Percentiles rank a stretch among this genome's conserved stretches.
phyloP scores from a whole-genome alignment of 352 stramenopile species.

The Globisporangium emineosum region DNA sequence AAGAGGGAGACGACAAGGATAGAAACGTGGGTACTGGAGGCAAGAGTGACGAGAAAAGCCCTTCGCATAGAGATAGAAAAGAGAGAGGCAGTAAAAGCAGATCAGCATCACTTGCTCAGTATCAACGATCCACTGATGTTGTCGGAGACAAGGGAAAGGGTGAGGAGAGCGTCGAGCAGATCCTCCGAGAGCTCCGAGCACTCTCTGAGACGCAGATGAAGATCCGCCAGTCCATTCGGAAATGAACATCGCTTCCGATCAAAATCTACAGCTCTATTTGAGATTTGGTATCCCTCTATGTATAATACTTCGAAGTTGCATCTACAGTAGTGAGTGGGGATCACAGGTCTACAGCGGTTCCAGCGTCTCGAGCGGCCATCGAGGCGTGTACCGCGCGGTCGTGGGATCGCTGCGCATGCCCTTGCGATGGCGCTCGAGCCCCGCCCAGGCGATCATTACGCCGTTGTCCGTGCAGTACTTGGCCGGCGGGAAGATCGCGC shows the following conservation, averaged over 20 bases:
- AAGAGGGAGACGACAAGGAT: neutral
- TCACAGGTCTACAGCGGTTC: conserved; percentile 28
- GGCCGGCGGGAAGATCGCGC: conserved; percentile 49
- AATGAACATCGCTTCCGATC: conserved; percentile 2
- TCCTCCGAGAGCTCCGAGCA: conserved; percentile 41
- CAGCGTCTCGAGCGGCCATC: conserved; percentile 72
- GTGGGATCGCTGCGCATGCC: conserved; percentile 57
- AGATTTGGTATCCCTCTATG: neutral
- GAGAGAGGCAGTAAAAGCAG: neutral
- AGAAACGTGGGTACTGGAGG: too few relatives aligned
- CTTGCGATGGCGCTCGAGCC: conserved; percentile 56
- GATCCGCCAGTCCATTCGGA: conserved; percentile 25
- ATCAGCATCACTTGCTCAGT: neutral
- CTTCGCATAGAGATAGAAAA: neutral
- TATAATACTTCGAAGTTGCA: too few relatives aligned
- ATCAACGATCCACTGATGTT: neutral
- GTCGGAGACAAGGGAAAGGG: neutral
- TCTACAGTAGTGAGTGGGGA: neutral
- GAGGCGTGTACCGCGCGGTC: conserved; percentile 59
- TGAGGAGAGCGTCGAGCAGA: conserved; percentile 18
- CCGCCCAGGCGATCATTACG: conserved; percentile 96
- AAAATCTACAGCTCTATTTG: neutral
- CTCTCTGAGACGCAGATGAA: conserved; percentile 36
- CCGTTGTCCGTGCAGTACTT: conserved; percentile 98
- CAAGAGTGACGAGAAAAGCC: neutral